Evolutionary conservation across 148 eudicot genomes (phyloP).

Genomic region (Rhododendron vialii): DNA sequence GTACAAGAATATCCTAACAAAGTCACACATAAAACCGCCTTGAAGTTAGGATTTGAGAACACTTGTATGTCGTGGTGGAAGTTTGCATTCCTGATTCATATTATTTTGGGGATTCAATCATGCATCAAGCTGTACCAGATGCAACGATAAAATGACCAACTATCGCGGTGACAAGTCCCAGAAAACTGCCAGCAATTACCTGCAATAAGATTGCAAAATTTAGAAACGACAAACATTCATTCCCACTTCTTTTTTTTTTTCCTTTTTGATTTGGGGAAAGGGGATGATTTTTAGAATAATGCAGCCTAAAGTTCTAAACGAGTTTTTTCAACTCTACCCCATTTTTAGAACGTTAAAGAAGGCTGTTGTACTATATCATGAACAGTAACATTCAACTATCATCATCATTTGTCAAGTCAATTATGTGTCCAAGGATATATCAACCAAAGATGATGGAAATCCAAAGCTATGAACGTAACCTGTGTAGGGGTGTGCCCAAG

Average conservation of each 20-base stretch:
- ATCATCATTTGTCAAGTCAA: background rate
- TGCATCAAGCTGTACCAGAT: background rate
- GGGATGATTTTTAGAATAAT: background rate
- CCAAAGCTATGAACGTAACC: slow-evolving; percentile 32
- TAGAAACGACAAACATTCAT: background rate
- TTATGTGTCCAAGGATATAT: background rate
- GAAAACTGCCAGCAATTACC: slow-evolving; percentile 73
- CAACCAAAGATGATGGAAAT: background rate
- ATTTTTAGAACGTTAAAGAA: background rate
- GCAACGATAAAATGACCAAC: slow-evolving; percentile 31
- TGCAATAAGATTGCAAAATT: slow-evolving; percentile 17
- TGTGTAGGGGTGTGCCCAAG: slow-evolving; percentile 97
- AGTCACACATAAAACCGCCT: background rate
- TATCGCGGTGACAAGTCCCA: slow-evolving; percentile 55
- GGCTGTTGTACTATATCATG: background rate
- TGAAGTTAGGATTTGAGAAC: background rate
- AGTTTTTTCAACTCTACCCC: background rate
- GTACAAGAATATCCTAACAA: background rate
- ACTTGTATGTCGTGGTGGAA: background rate
- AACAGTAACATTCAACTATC: background rate
- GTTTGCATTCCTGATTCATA: background rate
- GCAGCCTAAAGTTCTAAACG: slow-evolving; percentile 1
- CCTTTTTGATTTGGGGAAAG: background rate
- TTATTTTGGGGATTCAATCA: background rate
- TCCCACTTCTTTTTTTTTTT: background rate